Conservation (phyloP, 2,329 filamentous ascomycete species). For the Beauveria bassiana region DNA sequence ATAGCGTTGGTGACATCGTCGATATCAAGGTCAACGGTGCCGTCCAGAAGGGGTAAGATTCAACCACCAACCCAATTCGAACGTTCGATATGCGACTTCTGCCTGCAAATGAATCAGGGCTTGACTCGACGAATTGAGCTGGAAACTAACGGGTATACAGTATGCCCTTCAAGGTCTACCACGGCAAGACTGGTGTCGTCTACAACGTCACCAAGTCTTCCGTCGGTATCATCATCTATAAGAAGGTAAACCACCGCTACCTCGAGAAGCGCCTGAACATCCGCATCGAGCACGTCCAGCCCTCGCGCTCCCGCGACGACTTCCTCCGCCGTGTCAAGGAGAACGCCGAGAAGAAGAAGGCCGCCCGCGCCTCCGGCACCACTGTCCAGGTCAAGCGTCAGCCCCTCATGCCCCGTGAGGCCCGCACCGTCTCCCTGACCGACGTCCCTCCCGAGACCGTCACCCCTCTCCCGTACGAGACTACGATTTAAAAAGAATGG, state of each 20-base stretch:
- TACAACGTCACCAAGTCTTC: conserved; percentile 99
- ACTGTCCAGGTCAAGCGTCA: conserved; percentile 90
- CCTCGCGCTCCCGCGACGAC: conserved; percentile 92
- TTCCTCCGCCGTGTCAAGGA: conserved; percentile 95
- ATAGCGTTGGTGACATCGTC: conserved; percentile 92
- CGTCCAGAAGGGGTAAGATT: conserved; percentile 86
- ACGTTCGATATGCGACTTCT: neutral
- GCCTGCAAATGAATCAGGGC: neutral
- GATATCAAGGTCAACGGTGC: conserved; percentile 99
- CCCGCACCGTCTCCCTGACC: conserved; percentile 69
- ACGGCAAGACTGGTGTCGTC: conserved; percentile 96
- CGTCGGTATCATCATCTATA: conserved; percentile 98
- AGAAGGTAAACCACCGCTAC: conserved; percentile 99
- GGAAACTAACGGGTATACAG: conserved; percentile 41
- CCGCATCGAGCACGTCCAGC: conserved; percentile 92
- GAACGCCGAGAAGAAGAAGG: conserved; percentile 85
- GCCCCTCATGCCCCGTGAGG: conserved; percentile 70
- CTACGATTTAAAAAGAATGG: conserved; percentile 71
- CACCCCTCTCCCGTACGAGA: conserved; percentile 91
- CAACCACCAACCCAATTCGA: conserved; percentile 2
- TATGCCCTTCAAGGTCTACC: conserved; percentile 99
- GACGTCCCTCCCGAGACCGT: conserved; percentile 88
- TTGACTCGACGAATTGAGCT: neutral
- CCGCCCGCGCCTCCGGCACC: conserved; percentile 85
- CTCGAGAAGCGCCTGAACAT: conserved; percentile 99